Evolutionary conservation across 495 filamentous ascomycete species (phyloP).

Genomic region (Astrocystis sublimbata): DNA sequence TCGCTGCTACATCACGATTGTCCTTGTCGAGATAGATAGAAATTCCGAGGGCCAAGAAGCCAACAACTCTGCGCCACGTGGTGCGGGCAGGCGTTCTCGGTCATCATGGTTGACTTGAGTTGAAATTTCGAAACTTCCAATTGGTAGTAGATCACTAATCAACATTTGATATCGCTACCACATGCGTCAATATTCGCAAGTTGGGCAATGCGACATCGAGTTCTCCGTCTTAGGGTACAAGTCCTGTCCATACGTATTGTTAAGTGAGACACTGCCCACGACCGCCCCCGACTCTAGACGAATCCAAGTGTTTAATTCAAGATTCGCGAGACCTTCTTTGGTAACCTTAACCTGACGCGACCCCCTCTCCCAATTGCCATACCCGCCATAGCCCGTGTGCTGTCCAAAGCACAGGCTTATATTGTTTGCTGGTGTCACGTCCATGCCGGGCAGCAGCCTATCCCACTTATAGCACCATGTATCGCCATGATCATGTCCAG

Average conservation of each 20-base stretch:
- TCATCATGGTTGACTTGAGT: background rate
- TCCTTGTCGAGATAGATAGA: too few species aligned
- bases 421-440: constrained; percentile 32
- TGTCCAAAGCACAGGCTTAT: constrained; percentile 67
- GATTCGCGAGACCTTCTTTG: constrained; percentile 33
- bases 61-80: too few species aligned
- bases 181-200: constrained; percentile 22
- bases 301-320: constrained; percentile 62
- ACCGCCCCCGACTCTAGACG: constrained; percentile 62
- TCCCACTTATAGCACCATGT: constrained; percentile 63
- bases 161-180: background rate
- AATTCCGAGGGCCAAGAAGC: too few species aligned
- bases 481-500: constrained; percentile 71
- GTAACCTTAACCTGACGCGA: constrained; percentile 58
- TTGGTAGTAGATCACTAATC: background rate
- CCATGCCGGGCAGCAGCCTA: constrained; percentile 29
- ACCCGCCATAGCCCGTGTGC: constrained; percentile 71
- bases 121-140: background rate
- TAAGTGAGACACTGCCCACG: constrained; percentile 61
- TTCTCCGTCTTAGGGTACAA: constrained; percentile 49
- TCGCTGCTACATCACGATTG: too few species aligned
- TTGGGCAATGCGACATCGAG: constrained; percentile 36
- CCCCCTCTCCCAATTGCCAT: constrained; percentile 64
- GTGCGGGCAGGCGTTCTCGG: too few species aligned
- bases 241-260: constrained; percentile 67